Evolutionary conservation across 2,329 filamentous ascomycete species (phyloP).

Genomic region (Diaporthe longicolla): DNA sequence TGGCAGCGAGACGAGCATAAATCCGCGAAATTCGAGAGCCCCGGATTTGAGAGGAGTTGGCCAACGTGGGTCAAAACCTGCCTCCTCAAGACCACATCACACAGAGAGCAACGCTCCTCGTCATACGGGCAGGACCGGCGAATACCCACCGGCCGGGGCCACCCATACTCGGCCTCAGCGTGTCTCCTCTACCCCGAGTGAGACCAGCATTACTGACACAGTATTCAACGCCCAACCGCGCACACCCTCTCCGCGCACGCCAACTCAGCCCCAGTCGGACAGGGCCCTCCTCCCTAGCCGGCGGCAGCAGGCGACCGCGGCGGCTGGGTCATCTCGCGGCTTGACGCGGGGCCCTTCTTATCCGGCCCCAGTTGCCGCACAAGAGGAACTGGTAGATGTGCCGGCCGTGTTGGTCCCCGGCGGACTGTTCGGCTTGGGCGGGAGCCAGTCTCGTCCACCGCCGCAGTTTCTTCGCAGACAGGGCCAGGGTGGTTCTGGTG

Average conservation of each 20-base stretch:
- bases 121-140: neutral
- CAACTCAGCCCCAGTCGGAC: neutral
- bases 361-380: neutral
- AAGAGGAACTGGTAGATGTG: neutral
- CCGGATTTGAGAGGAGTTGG: neutral
- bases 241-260: neutral
- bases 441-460: neutral
- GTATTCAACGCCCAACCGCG: neutral
- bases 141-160: too few relatives aligned
- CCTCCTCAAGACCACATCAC: neutral
- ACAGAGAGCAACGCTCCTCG: neutral
- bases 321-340: neutral
- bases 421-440: neutral
- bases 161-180: neutral
- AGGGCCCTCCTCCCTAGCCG: neutral
- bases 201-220: constrained; percentile 10
- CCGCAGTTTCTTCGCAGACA: neutral
- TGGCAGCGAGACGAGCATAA: neutral
- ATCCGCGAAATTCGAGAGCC: too few relatives aligned
- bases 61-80: neutral
- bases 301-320: neutral
- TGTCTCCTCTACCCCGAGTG: neutral
- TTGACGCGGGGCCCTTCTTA: too few relatives aligned
- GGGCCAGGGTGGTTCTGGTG: neutral
- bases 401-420: neutral